Evolutionary conservation across 1,284 basidiomycete genomes (phyloP).

Genomic region (Pseudozyma flocculosa): DNA sequence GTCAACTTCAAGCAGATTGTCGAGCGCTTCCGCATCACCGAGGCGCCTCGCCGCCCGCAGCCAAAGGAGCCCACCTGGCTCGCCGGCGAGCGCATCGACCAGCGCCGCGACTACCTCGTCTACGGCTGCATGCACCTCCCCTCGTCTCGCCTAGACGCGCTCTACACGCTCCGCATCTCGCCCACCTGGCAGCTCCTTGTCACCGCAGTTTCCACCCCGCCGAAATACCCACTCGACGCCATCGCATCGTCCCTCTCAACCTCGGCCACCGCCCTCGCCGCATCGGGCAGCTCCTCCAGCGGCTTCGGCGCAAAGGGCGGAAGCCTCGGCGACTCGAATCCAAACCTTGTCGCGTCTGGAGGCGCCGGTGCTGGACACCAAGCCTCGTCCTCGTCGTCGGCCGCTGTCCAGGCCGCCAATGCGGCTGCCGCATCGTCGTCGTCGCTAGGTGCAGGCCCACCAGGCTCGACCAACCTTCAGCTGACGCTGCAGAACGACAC

Average conservation of each 20-base stretch:
- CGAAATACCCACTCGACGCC: slow-evolving; percentile 36
- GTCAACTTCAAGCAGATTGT: slow-evolving; percentile 81
- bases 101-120: slow-evolving; percentile 73
- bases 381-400: too few species aligned
- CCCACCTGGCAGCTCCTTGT: slow-evolving; percentile 59
- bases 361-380: too few species aligned
- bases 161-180: slow-evolving; percentile 76
- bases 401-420: too few species aligned
- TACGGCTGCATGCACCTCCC: slow-evolving; percentile 92
- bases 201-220: slow-evolving; percentile 54
- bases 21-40: slow-evolving; percentile 72
- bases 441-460: slow-evolving; percentile 17
- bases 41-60: slow-evolving; percentile 71
- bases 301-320: too few species aligned
- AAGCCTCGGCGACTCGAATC: too few species aligned
- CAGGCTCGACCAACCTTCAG: slow-evolving; percentile 64
- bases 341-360: too few species aligned
- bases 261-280: slow-evolving; percentile 1
- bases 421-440: slow-evolving; percentile 8
- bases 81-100: slow-evolving; percentile 62
- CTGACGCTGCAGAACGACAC: slow-evolving; percentile 87
- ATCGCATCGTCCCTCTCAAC: slow-evolving; percentile 8
- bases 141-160: slow-evolving; percentile 78
- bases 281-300: too few species aligned
- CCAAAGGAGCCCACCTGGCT: slow-evolving; percentile 75